Evolutionary conservation across 768 basidiomycete genomes (phyloP).

Genomic region (Phanerochaete sordida): DNA sequence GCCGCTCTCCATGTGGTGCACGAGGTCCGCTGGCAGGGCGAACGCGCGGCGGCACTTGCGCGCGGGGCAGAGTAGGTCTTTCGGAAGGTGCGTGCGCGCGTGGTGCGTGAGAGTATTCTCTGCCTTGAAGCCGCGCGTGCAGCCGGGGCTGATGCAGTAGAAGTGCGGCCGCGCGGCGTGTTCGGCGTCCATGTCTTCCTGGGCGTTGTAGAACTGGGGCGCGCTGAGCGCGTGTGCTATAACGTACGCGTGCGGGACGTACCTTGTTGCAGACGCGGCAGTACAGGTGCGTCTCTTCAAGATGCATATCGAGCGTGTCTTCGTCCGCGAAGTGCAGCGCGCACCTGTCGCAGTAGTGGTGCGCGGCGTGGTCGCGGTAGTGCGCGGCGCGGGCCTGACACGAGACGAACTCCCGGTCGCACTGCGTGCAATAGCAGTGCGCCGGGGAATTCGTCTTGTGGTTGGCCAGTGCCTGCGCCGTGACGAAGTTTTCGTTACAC

Average conservation of each 20-base stretch:
- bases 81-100: slow-evolving; percentile 42
- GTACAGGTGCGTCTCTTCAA: slow-evolving; percentile 34
- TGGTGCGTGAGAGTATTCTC: slow-evolving; percentile 43
- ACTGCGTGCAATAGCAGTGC: slow-evolving; percentile 46
- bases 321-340: slow-evolving; percentile 35
- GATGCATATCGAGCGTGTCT: slow-evolving; percentile 37
- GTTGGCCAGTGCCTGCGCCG: neutral
- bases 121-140: slow-evolving; percentile 40
- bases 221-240: slow-evolving; percentile 16
- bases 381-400: slow-evolving; percentile 41
- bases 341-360: slow-evolving; percentile 54
- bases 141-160: slow-evolving; percentile 39
- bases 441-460: slow-evolving; percentile 22
- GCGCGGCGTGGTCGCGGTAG: slow-evolving; percentile 44
- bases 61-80: slow-evolving; percentile 33
- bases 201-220: slow-evolving; percentile 21
- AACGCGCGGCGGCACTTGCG: slow-evolving; percentile 44
- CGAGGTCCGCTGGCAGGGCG: slow-evolving; percentile 49
- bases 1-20: slow-evolving; percentile 63
- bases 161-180: slow-evolving; percentile 19
- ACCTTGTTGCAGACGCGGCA: slow-evolving; percentile 28
- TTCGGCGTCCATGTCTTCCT: slow-evolving; percentile 24
- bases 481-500: neutral
- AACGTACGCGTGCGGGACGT: neutral
- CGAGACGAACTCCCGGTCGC: slow-evolving; percentile 41